phyloP scores from a whole-genome alignment of 2,329 filamentous ascomycete species.

The Penicillium sp. region DNA sequence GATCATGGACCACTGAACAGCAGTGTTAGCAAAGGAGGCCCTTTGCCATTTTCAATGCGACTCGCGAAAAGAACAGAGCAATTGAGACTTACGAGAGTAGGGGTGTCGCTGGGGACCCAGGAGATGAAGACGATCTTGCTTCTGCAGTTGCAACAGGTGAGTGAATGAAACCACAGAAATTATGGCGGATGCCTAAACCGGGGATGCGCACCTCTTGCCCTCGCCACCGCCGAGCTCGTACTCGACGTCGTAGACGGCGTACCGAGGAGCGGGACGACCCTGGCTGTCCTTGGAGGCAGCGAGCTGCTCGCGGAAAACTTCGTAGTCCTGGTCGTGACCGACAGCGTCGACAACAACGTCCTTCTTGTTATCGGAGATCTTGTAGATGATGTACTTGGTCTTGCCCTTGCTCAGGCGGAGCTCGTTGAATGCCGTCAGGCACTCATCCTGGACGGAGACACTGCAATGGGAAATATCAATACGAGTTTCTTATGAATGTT shows the following conservation, averaged over 20 bases:
- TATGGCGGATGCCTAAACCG: background rate
- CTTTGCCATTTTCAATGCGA: background rate
- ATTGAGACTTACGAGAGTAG: constrained; percentile 41
- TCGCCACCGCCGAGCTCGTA: constrained; percentile 51
- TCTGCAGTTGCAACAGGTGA: constrained; percentile 32
- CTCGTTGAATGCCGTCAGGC: constrained; percentile 49
- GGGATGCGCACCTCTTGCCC: constrained; percentile 47
- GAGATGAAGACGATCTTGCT: constrained; percentile 56
- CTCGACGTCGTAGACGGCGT: constrained; percentile 54
- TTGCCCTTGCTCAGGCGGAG: constrained; percentile 48
- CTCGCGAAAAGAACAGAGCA: background rate
- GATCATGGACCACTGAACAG: constrained; percentile 49
- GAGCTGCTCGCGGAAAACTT: constrained; percentile 51
- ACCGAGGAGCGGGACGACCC: constrained; percentile 49
- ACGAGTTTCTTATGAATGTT: background rate
- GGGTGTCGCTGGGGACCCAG: constrained; percentile 46
- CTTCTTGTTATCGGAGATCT: constrained; percentile 54
- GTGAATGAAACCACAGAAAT: background rate
- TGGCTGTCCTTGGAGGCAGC: constrained; percentile 43
- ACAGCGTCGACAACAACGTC: constrained; percentile 51
- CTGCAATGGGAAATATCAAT: constrained; percentile 34
- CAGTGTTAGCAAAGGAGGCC: constrained; percentile 17
- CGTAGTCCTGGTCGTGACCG: constrained; percentile 49
- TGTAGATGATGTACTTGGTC: constrained; percentile 55
- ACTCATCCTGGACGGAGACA: constrained; percentile 50